Base-by-base conservation (phyloP, 2,329 filamentous ascomycete species). In the Colletotrichum spinosum region DNA sequence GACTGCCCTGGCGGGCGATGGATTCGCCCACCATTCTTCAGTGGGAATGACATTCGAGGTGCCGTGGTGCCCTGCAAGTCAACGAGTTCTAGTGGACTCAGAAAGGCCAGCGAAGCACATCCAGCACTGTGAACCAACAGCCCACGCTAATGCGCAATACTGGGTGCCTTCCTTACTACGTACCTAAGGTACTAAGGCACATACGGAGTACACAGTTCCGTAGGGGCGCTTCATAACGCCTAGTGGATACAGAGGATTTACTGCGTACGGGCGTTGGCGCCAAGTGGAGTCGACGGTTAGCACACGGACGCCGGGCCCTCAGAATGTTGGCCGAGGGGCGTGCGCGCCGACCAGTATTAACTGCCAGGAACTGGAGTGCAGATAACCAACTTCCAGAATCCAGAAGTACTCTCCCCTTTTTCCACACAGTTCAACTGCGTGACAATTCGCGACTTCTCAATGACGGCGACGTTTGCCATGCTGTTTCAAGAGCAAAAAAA, bases 111-210 rank as follows among this genome's bases (percentile, higher is more conserved):
- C 25, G 45, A n/a, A 35, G 52, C 48, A 55, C 42, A 50, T 48
- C 58, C 51, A 60, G 25, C 37, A 51, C 53, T 25, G 39, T 52
- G 48, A 59, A 59, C 60, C 60, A 63, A 63, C 60, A 63, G 25
- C 38, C n/a, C 13, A 33, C 39, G 39, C 53, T 45, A 55, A 35
- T 25, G 25, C 25, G 25, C 25, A 25, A 25, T 25, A 25, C 25
- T 25, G 25, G 25, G 25, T 25, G 25, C 25, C 25, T 25, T 25
- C 25, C 25, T 25, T 5, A 5, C 25, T 25, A 25, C 4, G 25
- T 25, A 17, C 17, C 17, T 17, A 17, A 17, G 17, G 17, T 17
- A 17, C 17, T 17, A 17, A 17, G 17, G 17, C 17, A 17, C 17
- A 2, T 17, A 17, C 17, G 17, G 17, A 17, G 17, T 17, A 25